These are phyloP conservation scores for Sugiyamaella mastotermitis DNA, from an alignment of 805 yeast genomes.

Conservation along the genomic window DNA sequence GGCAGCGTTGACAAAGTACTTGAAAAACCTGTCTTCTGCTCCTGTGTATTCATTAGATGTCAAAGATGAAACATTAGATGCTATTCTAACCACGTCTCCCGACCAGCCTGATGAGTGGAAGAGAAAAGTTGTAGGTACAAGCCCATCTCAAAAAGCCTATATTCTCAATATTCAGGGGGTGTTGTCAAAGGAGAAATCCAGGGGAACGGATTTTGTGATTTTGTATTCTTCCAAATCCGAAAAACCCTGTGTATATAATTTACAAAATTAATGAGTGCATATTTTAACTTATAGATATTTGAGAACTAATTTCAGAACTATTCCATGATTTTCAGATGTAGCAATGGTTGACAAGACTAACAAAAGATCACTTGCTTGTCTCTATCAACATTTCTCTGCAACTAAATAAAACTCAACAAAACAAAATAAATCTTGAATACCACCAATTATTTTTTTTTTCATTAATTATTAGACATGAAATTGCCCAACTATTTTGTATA, in stretches of 20 bases:
- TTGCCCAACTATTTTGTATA: too few relatives aligned
- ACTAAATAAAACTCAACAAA: too few relatives aligned
- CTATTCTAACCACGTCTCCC: constrained; percentile 41
- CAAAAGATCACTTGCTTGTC: too few relatives aligned
- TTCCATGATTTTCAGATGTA: too few relatives aligned
- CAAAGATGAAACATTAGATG: constrained; percentile 77
- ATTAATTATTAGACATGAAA: too few relatives aligned
- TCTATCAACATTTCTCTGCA: too few relatives aligned
- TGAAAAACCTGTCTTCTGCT: constrained; percentile 52
- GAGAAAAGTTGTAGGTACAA: constrained; percentile 74
- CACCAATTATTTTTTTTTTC: too few relatives aligned
- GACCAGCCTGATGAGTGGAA: constrained; percentile 44
- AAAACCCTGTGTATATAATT: constrained; percentile 58
- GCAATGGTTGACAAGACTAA: too few relatives aligned
- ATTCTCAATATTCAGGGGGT: constrained; percentile 68
- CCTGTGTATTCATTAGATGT: constrained; percentile 76
- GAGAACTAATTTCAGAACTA: too few relatives aligned
- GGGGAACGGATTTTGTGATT: constrained; percentile 70
- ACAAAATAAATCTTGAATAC: too few relatives aligned
- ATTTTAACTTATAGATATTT: too few relatives aligned
- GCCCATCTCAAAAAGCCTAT: constrained; percentile 79
- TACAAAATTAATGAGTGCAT: constrained; percentile 4
- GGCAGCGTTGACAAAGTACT: constrained; percentile 48
- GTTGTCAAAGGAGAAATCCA: constrained; percentile 61
- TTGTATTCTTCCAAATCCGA: constrained; percentile 75